Percentiles rank a stretch among this genome's conserved stretches.
These are phyloP conservation scores for Ambrosia artemisiifolia DNA, from an alignment of 129 eudicot species.

Conservation along the genomic window DNA sequence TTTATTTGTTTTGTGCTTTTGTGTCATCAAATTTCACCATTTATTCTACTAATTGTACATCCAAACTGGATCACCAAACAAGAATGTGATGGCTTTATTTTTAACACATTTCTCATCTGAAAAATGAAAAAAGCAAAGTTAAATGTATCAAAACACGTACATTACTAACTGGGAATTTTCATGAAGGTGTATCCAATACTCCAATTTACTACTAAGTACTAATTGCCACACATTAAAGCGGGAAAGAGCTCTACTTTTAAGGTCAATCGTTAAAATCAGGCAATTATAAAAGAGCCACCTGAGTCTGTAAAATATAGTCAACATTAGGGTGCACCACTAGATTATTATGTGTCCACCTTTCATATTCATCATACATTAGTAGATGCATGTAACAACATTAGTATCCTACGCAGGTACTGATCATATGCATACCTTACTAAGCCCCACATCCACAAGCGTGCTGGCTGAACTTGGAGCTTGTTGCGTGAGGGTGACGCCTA, in stretches of 20 bases:
- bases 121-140: too few relatives aligned
- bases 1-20: background rate
- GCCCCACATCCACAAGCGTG: slow-evolving; percentile 90
- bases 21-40: background rate
- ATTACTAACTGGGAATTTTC: background rate
- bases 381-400: slow-evolving; percentile 15
- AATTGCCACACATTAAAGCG: slow-evolving; percentile 2
- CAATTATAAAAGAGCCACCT: slow-evolving; percentile 9
- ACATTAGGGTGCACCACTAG: slow-evolving; percentile 4
- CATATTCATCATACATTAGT: slow-evolving; percentile 7
- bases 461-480: slow-evolving; percentile 49
- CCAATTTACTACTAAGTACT: slow-evolving; percentile 1
- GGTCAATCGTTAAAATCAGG: background rate
- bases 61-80: too few relatives aligned
- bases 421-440: slow-evolving; percentile 58
- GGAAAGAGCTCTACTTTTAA: background rate
- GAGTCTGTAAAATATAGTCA: background rate
- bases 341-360: background rate
- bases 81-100: too few relatives aligned
- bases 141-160: too few relatives aligned
- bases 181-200: background rate
- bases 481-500: slow-evolving; percentile 67
- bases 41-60: too few relatives aligned
- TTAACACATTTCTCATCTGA: too few relatives aligned
- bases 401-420: background rate